Conservation (phyloP, 345 rosid genomes). For the Brassica cretica region DNA sequence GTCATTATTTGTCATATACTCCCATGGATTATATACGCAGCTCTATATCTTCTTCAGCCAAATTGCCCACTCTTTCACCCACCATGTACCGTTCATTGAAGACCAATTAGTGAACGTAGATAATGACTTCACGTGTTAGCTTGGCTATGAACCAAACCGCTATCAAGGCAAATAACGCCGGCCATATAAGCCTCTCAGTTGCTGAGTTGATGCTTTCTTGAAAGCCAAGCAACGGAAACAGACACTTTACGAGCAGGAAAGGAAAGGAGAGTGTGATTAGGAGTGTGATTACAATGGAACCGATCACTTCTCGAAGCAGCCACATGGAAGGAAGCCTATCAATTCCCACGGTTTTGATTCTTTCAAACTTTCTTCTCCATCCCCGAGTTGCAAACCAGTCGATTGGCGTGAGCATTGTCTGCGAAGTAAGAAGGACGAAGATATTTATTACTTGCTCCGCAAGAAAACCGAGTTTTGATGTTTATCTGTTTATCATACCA, state of each 20-base stretch:
- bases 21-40: neutral
- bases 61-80: slow-evolving; percentile 28
- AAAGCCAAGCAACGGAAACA: slow-evolving; percentile 29
- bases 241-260: slow-evolving; percentile 8
- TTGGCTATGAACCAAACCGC: slow-evolving; percentile 1
- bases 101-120: slow-evolving; percentile 24
- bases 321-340: slow-evolving; percentile 6
- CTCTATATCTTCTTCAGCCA: slow-evolving; percentile 1
- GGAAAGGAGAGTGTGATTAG: slow-evolving; percentile 18
- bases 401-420: slow-evolving; percentile 13
- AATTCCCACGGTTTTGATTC: slow-evolving; percentile 9
- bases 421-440: neutral
- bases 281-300: slow-evolving; percentile 27
- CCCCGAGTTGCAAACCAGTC: slow-evolving; percentile 7
- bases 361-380: slow-evolving; percentile 22
- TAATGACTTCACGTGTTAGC: neutral
- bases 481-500: no score
- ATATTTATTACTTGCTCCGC: neutral
- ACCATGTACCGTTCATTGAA: slow-evolving; percentile 31
- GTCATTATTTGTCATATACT: neutral
- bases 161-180: slow-evolving; percentile 10
- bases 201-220: slow-evolving; percentile 16
- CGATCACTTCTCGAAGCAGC: slow-evolving; percentile 29
- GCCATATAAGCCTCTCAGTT: slow-evolving; percentile 20
- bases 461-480: neutral